Base-by-base conservation (phyloP, 2,329 filamentous ascomycete species). In the Esteya vermicola region DNA sequence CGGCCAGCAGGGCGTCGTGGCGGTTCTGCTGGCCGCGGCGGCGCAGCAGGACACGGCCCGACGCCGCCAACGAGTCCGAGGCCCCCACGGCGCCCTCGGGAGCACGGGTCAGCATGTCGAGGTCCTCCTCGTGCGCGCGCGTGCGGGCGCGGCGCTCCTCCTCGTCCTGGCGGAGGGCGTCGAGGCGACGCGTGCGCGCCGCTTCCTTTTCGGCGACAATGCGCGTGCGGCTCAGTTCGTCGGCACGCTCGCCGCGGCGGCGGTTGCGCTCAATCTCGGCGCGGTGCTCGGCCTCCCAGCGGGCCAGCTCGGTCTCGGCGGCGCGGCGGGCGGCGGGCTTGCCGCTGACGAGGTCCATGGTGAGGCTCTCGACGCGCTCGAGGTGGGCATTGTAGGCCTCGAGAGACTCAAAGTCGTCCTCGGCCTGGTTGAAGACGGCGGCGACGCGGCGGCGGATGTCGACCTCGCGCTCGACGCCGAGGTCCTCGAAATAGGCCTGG, bases 361-460 rank as follows among this genome's bases (percentile, higher is more conserved):
- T 88, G 45, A 95, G 72, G 48, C 81, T 77, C 64, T 98, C 91
- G 30, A 94, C 85, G 54, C 84, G 78, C 60, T 96, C 85, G 12
- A 98, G 75, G 62, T 96, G 95, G 58, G 95, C 80, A 61, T 98
- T 95, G 66, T 80, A 98, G 54, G 78, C 81, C 33, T 74, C 65
- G 44, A 94, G 68, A 2, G 74, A 77, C 58, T 93, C 82, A 52
- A 98, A 98, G 57, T 98, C 91, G 46, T 91, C 84, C 61, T 94
- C 81, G 16, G 75, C 68, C 52, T 85, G 81, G 63, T 96, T 95
- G 59, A 96, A 89, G 9, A 89, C 82, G 43, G 63, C 64, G 4
- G 78, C 78, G 3, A 96, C 85, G 41, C 84, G 71, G 43, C 78
- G 75, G 40, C 91, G 72, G 44, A 96, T 85, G 60, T 98, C 91